Base-by-base conservation (phyloP, 192 early-diverging fungal genomes). In the Dissophora globulifera region DNA sequence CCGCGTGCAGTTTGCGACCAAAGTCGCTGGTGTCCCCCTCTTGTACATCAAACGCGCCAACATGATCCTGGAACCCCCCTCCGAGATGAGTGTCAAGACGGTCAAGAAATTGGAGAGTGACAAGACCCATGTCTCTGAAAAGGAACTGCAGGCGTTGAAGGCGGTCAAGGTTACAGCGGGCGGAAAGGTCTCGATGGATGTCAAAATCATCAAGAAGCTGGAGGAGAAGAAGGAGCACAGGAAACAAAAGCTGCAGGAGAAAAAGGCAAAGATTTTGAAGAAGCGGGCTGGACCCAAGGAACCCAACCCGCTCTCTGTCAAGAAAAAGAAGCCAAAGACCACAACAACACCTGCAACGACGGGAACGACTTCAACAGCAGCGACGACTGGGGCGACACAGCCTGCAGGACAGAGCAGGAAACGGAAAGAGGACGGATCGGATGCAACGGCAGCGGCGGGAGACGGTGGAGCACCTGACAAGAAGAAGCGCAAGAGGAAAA, bases 301-400 rank as follows among this genome's bases (percentile, higher is more conserved):
- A 25, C 93, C 93, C 5, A 98, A 98, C 64, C 94, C 94, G 50
- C 78, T 97, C 15, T 93, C 93, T 25, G 67, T 93, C 42, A 98
- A 95, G 79, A 97, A 94, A 85, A 84, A 87, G 46, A 83, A n/a
- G n/a, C n/a, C n/a, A n/a, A n/a, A 80, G 60, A 63, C 58, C 42
- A 63, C 61, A 17, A 25, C 58, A 25, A 31, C 58, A 16, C 53
- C 42, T 35, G 30, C 78, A 20, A 2, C 62, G 10, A 41, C 52
- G 27, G 52, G 19, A 17, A 23, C 20, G 60, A 63, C 58, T 43
- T 62, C 61, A 17, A 25, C 58, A 25, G 25, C 58, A 16, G 48
- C 42, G 27, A 32, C 78, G 17, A 2, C 62, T 10, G 32, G 47
- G 27, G 52, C 25, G 16, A 23, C 20, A 33, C 23, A 58, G 46